Base-by-base conservation (phyloP, 2,329 filamentous ascomycete genomes). In the Tolypocladium amazonense region DNA sequence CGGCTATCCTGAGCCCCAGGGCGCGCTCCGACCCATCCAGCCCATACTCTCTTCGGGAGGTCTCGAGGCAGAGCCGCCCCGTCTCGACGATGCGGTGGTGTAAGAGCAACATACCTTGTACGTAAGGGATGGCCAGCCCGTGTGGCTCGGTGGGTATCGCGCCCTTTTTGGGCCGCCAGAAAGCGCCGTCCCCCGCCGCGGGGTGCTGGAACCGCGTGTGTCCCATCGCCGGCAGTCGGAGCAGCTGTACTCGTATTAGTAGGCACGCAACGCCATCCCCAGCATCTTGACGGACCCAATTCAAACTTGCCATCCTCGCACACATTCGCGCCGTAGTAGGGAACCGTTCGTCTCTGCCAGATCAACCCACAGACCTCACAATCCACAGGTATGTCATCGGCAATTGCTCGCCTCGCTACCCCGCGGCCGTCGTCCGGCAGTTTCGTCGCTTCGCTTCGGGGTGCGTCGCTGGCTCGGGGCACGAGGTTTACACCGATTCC, bases 401-500 rank as follows among this genome's bases (percentile, higher is more conserved):
- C 59, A 41, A 52, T 63, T 53, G 58, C 61, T 38, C 64, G 62
- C 20, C 58, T 65, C 61, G 59, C 50, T 54, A 20, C 61, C 56
- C 60, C 61, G 53, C 63, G 62, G 59, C 56, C 50, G 20, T 57
- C 55, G 47, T 14, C 56, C 59, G 45, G 56, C 56, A 47, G 59
- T 43, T 43, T 57, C 47, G 50, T 56, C 15, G 56, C 61, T 23
- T 39, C 39, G 56, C 58, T 55, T 56, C 61, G 57, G 41, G 60
- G 55, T 37, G 50, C 50, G 12, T 54, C 55, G 57, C 53, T 60
- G 56, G 60, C 59, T 59, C 20, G 56, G 41, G 57, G 59, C 59
- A 61, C 64, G 54, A 65, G 61, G 61, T 72, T 73, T 67, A 74
- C 72, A 68, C 66, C 63, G 61, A 63, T 62, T 62, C 56, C 68